Evolutionary conservation across 306 rosid species (phyloP).

Genomic region (Quercus dentata): DNA sequence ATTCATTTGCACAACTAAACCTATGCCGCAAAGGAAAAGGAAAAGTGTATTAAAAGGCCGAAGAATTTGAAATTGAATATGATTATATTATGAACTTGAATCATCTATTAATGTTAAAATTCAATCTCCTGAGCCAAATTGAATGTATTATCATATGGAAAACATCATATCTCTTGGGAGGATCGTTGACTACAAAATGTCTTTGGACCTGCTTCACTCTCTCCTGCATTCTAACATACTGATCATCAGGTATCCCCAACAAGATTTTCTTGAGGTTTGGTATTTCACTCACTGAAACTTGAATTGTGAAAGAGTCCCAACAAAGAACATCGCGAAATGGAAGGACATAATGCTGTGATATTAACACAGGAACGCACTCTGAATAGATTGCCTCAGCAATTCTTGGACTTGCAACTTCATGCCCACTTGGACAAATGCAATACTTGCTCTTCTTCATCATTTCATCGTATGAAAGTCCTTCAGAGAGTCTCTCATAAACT

Average conservation of each 20-base stretch:
- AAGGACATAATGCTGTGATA: slow-evolving; percentile 57
- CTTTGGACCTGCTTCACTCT: slow-evolving; percentile 50
- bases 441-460: slow-evolving; percentile 47
- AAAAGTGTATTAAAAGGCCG: no score
- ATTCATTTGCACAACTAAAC: no score
- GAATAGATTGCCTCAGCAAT: slow-evolving; percentile 57
- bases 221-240: slow-evolving; percentile 34
- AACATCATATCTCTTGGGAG: slow-evolving; percentile 49
- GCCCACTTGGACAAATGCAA: slow-evolving; percentile 61
- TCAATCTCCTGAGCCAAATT: slow-evolving; percentile 61
- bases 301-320: slow-evolving; percentile 50
- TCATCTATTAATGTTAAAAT: slow-evolving; percentile 15
- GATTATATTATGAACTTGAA: neutral
- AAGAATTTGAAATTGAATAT: neutral
- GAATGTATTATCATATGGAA: slow-evolving; percentile 63
- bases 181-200: slow-evolving; percentile 49
- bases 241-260: slow-evolving; percentile 38
- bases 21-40: no score
- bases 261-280: slow-evolving; percentile 47
- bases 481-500: slow-evolving; percentile 43
- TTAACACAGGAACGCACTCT: slow-evolving; percentile 50
- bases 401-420: slow-evolving; percentile 63
- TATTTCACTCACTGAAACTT: slow-evolving; percentile 37
- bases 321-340: slow-evolving; percentile 58
- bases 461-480: slow-evolving; percentile 38